Evolutionary conservation across 805 yeast genomes (phyloP).

Genomic region (Yarrowia sp.): DNA sequence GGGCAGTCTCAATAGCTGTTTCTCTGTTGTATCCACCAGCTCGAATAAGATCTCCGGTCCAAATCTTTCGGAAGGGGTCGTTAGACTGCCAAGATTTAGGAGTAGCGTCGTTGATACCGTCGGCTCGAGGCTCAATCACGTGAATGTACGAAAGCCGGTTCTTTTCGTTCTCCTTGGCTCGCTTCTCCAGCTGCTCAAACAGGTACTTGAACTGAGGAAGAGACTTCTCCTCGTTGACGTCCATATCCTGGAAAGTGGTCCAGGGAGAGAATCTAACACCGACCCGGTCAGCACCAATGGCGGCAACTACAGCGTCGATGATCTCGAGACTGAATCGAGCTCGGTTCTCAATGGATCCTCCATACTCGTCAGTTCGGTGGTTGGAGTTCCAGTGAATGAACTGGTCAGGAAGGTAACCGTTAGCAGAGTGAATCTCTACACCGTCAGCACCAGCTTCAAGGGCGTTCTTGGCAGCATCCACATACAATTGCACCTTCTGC

Average conservation of each 20-base stretch:
- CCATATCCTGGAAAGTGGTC: slow-evolving; percentile 41
- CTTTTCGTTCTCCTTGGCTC: slow-evolving; percentile 47
- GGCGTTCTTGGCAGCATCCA: slow-evolving; percentile 60
- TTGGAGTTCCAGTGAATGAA: slow-evolving; percentile 58
- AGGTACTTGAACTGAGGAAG: slow-evolving; percentile 52
- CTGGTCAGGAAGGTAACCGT: slow-evolving; percentile 61
- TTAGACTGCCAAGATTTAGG: slow-evolving; percentile 38
- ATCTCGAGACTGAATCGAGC: slow-evolving; percentile 59
- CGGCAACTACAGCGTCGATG: slow-evolving; percentile 54
- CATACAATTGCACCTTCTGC: slow-evolving; percentile 55
- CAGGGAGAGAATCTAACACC: slow-evolving; percentile 54
- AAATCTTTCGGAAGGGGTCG: slow-evolving; percentile 49
- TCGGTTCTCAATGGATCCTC: slow-evolving; percentile 67
- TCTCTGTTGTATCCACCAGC: slow-evolving; percentile 50
- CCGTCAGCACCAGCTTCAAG: slow-evolving; percentile 65
- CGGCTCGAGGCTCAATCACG: slow-evolving; percentile 51
- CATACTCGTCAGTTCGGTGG: slow-evolving; percentile 65
- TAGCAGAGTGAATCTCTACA: slow-evolving; percentile 70
- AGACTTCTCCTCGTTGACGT: slow-evolving; percentile 20
- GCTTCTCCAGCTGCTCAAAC: slow-evolving; percentile 52
- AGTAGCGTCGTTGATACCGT: slow-evolving; percentile 45
- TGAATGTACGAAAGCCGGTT: slow-evolving; percentile 52
- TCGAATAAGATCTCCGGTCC: slow-evolving; percentile 56
- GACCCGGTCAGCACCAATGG: slow-evolving; percentile 58
- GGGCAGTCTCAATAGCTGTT: slow-evolving; percentile 45